A percentile compares a stretch with the other conserved stretches of the same genome.
These are phyloP conservation scores for Serendipita indica DNA, from an alignment of 768 basidiomycete genomes.

Conservation along the genomic window DNA sequence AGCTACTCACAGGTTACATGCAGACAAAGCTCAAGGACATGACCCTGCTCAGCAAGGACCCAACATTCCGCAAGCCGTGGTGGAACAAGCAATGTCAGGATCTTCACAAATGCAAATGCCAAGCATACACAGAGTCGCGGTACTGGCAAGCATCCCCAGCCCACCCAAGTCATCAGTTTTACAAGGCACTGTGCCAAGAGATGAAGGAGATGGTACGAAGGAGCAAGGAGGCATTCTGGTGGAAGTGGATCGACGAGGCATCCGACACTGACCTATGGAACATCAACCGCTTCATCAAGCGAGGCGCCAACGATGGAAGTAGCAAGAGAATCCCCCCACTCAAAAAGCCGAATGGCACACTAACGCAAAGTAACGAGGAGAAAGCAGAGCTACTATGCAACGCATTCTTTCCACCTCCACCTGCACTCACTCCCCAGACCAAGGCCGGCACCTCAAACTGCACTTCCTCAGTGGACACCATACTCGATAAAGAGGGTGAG, in stretches of 20 bases:
- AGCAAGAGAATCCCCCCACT: background rate
- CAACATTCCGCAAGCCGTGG: constrained; percentile 23
- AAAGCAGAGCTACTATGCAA: background rate
- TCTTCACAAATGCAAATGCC: constrained; percentile 12
- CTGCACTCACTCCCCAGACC: background rate
- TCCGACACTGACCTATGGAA: background rate
- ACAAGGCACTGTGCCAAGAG: background rate
- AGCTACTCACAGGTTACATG: constrained; percentile 14
- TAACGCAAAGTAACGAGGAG: background rate
- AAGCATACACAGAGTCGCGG: constrained; percentile 2
- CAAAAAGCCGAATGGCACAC: background rate
- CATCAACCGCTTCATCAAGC: background rate
- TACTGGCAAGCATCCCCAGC: background rate
- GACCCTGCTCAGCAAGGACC: constrained; percentile 16
- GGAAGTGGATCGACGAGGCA: background rate
- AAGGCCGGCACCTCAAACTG: background rate
- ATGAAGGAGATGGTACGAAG: background rate
- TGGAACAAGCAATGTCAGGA: constrained; percentile 22
- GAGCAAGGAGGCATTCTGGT: background rate
- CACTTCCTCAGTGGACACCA: background rate
- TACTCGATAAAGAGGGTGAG: constrained; percentile 15
- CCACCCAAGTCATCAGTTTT: background rate
- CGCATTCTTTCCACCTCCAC: background rate
- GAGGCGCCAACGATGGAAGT: background rate
- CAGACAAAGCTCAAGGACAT: constrained; percentile 14